phyloP scores from a whole-genome alignment of 2,329 filamentous ascomycete genomes.

The Botrytis paeoniae region DNA sequence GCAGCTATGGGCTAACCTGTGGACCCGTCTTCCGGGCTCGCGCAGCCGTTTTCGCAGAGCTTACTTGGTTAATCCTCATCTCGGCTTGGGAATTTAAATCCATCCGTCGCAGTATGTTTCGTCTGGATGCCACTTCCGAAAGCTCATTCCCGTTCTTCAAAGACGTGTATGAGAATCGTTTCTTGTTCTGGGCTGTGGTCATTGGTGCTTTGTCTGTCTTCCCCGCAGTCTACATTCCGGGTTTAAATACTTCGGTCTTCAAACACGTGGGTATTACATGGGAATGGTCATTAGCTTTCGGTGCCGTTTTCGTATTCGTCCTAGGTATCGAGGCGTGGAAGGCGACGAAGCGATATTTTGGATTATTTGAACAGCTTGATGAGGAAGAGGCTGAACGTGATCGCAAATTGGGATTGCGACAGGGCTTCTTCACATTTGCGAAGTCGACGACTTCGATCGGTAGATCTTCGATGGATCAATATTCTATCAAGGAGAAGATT shows the following conservation, averaged over 20 bases:
- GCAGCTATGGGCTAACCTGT: slow-evolving; percentile 51
- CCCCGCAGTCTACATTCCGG: slow-evolving; percentile 65
- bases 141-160: slow-evolving; percentile 60
- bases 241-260: slow-evolving; percentile 63
- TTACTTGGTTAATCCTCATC: slow-evolving; percentile 75
- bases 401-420: background rate
- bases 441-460: slow-evolving; percentile 1
- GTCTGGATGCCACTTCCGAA: slow-evolving; percentile 62
- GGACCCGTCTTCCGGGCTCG: slow-evolving; percentile 67
- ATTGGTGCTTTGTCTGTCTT: slow-evolving; percentile 56
- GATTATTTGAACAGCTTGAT: background rate
- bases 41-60: slow-evolving; percentile 68
- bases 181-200: slow-evolving; percentile 64
- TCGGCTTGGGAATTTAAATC: slow-evolving; percentile 77
- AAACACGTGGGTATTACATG: slow-evolving; percentile 62
- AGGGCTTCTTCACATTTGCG: slow-evolving; percentile 8
- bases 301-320: slow-evolving; percentile 60
- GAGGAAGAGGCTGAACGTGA: background rate
- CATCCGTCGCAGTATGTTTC: slow-evolving; percentile 70
- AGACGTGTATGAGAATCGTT: slow-evolving; percentile 69
- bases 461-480: background rate
- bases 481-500: slow-evolving; percentile 23
- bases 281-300: slow-evolving; percentile 68
- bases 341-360: slow-evolving; percentile 54
- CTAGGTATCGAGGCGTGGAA: slow-evolving; percentile 64